Conservation (phyloP, 2,329 filamentous ascomycete genomes). For the Zarea fungicola region DNA sequence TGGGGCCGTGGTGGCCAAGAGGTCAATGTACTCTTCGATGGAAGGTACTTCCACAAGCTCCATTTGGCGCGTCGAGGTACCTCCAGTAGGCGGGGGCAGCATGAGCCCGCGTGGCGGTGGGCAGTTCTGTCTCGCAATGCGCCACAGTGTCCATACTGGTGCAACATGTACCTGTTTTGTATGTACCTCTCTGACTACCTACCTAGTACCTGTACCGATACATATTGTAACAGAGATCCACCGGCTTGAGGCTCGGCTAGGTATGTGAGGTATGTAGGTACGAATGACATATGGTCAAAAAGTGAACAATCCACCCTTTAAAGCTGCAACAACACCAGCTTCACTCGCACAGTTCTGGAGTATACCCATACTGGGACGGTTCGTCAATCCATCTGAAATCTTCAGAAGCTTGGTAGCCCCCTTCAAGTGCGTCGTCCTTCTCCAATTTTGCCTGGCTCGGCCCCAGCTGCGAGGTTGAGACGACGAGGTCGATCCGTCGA, state of each 20-base stretch:
- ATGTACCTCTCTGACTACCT: not conserved
- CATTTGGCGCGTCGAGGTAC: not conserved
- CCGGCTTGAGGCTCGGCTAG: slow-evolving; percentile 5
- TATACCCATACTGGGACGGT: not conserved
- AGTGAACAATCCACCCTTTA: not conserved
- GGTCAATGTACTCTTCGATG: not conserved
- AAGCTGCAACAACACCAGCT: not conserved
- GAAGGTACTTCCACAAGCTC: not conserved
- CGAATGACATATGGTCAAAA: slow-evolving; percentile 3
- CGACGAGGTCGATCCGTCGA: slow-evolving; percentile 4
- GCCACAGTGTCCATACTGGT: too few species aligned
- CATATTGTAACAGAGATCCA: slow-evolving; percentile 6
- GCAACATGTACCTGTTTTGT: not conserved
- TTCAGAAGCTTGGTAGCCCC: not conserved
- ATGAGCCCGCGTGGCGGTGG: not conserved
- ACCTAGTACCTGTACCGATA: slow-evolving; percentile 1
- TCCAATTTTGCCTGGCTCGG: not conserved
- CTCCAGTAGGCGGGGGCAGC: not conserved
- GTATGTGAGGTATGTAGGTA: too few species aligned
- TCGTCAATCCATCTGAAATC: not conserved
- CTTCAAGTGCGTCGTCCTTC: not conserved
- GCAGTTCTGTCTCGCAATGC: not conserved
- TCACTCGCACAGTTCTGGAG: not conserved
- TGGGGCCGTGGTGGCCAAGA: slow-evolving; percentile 5
- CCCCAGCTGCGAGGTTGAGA: slow-evolving; percentile 1